Percentiles rank a stretch among this genome's conserved stretches.
Conservation (phyloP, 139 green algal species). For the Chlorella sp. region DNA sequence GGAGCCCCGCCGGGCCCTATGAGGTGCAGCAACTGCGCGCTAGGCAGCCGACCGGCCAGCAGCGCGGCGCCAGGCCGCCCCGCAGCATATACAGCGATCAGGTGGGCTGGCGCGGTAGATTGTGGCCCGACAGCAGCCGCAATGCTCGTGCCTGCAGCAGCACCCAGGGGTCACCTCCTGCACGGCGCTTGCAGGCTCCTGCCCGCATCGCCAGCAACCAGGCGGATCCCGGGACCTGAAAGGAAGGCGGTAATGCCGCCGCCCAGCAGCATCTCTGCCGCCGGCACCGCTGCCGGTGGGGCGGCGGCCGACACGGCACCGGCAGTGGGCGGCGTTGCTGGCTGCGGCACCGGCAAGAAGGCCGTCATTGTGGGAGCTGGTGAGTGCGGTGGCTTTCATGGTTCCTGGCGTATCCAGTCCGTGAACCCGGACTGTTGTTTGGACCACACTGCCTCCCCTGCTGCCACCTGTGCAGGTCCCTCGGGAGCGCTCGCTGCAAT, state of each 20-base stretch:
- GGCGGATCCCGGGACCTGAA: background rate
- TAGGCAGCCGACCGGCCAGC: background rate
- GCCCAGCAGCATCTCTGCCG: background rate
- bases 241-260: too few species aligned
- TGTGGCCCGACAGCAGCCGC: background rate
- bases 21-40: background rate
- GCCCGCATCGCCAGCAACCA: background rate
- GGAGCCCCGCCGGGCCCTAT: too few species aligned
- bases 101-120: too few species aligned
- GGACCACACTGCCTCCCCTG: background rate
- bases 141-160: background rate
- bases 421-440: too few species aligned
- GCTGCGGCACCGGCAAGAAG: background rate
- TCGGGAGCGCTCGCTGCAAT: background rate
- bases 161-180: background rate
- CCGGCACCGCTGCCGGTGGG: background rate
- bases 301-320: too few species aligned
- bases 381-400: background rate
- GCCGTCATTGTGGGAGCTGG: conserved; percentile 15
- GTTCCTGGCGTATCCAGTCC: too few species aligned
- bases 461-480: background rate
- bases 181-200: background rate
- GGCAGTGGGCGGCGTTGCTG: background rate
- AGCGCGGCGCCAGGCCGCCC: too few species aligned
- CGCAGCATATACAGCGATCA: too few species aligned